Conservation (phyloP, 345 rosid genomes). For the Lepidium aucheri region DNA sequence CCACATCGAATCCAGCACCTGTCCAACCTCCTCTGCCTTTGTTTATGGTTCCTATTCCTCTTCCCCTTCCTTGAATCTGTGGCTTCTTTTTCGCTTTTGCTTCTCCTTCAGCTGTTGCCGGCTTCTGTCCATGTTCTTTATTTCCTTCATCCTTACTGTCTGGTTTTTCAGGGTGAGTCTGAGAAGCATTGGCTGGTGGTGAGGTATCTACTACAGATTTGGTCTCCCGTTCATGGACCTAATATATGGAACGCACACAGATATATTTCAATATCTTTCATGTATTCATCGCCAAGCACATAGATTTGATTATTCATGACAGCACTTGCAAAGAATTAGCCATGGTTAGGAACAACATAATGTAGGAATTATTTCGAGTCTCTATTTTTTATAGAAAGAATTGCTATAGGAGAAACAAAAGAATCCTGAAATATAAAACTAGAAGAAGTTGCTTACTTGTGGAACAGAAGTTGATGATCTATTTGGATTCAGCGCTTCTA, state of each 20-base stretch:
- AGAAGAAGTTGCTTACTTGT: conserved; percentile 35
- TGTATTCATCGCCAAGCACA: not conserved
- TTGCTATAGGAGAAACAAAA: not conserved
- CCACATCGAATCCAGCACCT: conserved; percentile 69
- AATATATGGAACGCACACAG: conserved; percentile 20
- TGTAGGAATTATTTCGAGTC: not conserved
- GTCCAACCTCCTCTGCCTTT: conserved; percentile 86
- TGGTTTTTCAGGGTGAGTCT: conserved; percentile 22
- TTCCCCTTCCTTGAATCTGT: conserved; percentile 59
- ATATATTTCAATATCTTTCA: conserved; percentile 23
- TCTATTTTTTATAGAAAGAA: not conserved
- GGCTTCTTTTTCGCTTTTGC: conserved; percentile 49
- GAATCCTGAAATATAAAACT: not conserved
- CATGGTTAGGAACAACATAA: not conserved
- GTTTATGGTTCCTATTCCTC: conserved; percentile 45
- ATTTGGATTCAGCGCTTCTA: conserved; percentile 69
- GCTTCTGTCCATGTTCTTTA: conserved; percentile 37
- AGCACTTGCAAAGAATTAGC: not conserved
- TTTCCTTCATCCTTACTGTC: conserved; percentile 23
- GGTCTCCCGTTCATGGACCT: conserved; percentile 36
- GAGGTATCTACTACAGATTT: conserved; percentile 31
- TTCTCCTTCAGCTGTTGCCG: conserved; percentile 38
- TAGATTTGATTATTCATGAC: not conserved
- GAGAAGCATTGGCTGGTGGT: conserved; percentile 24
- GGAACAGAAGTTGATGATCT: conserved; percentile 37